phyloP scores from a whole-genome alignment of 1,284 basidiomycete genomes.

The Ganoderma sp. region DNA sequence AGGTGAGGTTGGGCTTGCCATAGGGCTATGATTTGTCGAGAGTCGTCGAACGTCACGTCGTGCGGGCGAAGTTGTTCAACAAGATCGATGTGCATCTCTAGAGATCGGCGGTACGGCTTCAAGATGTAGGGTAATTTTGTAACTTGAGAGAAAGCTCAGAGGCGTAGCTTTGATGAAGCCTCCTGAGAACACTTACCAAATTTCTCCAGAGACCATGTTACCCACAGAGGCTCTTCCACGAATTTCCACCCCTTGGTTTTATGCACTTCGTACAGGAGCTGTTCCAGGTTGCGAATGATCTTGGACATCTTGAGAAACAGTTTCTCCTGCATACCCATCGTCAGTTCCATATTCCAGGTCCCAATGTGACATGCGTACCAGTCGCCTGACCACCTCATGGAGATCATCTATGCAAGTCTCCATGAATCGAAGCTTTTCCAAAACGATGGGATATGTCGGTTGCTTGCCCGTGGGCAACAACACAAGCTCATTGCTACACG shows the following conservation, averaged over 20 bases:
- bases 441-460: conserved; percentile 62
- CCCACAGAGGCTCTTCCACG: conserved; percentile 76
- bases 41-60: conserved; percentile 68
- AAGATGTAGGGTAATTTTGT: conserved; percentile 61
- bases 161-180: not conserved
- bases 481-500: conserved; percentile 64
- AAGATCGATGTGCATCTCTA: conserved; percentile 61
- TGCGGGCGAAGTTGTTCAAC: conserved; percentile 66
- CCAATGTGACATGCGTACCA: conserved; percentile 51
- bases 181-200: conserved; percentile 57
- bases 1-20: conserved; percentile 74
- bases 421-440: conserved; percentile 69
- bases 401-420: conserved; percentile 66
- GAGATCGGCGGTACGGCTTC: conserved; percentile 69
- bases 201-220: conserved; percentile 78
- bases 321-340: conserved; percentile 56
- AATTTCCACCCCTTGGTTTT: conserved; percentile 72
- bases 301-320: conserved; percentile 67
- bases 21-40: conserved; percentile 59
- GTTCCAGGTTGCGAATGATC: conserved; percentile 67
- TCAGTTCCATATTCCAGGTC: not conserved
- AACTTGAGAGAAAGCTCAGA: conserved; percentile 46
- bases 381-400: conserved; percentile 62
- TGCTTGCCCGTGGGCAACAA: conserved; percentile 54
- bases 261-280: conserved; percentile 67